Evolutionary conservation across 768 basidiomycete species (phyloP), one percentile per base, ranked within the genome.

Genomic region (Tylopilus sp.): DNA sequence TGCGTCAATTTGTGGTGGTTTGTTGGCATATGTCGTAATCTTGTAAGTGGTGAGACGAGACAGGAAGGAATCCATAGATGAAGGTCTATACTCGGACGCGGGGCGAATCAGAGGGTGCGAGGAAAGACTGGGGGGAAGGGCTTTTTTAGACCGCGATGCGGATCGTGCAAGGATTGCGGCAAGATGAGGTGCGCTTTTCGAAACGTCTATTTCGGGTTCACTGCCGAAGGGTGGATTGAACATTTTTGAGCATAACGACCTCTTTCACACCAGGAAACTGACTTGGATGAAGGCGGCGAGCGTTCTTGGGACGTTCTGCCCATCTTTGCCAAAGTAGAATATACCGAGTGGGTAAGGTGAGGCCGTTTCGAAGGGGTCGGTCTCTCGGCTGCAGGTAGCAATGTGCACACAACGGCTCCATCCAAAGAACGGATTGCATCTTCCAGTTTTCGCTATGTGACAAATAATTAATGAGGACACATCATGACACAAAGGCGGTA

Each of bases 281-380:
- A 63, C 58, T 47, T 46, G 40, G 46, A 53, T 23, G 64, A 67
- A 64, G 72, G 63, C 42, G 62, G 70, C 10, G 73, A 47, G n/a
- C 33, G 56, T 50, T 77, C 75, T 60, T 76, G 83, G 12, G 76
- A 69, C 60, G 75, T 81, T 38, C 86, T 79, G 5, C 85, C 85
- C 63, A 91, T 88, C 69, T 89, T 91, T 40, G 85, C 78, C 40
- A 92, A 74, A 3, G 86, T 86, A 2, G 88, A 83, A 65, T 91
- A 92, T 3, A 92, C 63, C 1, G 87, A 85, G 13, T 76, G 81
- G 6, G 78, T 73, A 50, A 79, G 66, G 20, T 73, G 69, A 40
- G 73, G 78, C 57, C 85, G 83, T 20, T 78, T 79, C n/a, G 82
- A 71, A 17, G 79, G 74, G 5, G 61, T 56, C 3, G 71, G 68